phyloP scores from a whole-genome alignment of 2,329 filamentous ascomycete genomes.

The Xylariaceae sp. region DNA sequence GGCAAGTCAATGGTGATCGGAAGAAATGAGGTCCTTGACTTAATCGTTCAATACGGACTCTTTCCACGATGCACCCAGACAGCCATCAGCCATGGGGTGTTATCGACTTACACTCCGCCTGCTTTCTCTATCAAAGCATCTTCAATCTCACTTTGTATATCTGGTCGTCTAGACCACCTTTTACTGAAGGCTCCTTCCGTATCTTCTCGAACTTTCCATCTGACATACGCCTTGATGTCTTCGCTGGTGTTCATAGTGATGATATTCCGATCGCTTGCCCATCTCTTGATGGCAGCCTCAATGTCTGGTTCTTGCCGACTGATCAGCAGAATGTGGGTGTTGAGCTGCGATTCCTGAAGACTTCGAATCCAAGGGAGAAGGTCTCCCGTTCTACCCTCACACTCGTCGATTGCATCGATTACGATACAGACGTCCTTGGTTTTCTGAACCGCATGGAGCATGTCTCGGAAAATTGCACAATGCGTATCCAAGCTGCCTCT shows the following conservation, averaged over 20 bases:
- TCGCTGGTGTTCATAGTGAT: conserved; percentile 16
- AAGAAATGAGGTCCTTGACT: no score
- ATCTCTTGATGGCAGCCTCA: conserved; percentile 14
- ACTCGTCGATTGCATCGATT: conserved; percentile 33
- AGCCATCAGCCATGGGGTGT: not conserved
- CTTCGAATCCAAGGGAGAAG: not conserved
- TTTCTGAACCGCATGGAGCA: conserved; percentile 5
- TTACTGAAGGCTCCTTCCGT: conserved; percentile 16
- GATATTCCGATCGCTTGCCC: conserved; percentile 3
- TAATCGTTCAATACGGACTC: no score
- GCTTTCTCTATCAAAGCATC: conserved; percentile 21
- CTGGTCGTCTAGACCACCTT: conserved; percentile 23
- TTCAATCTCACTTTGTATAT: conserved; percentile 26
- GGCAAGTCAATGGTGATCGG: no score
- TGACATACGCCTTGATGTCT: conserved; percentile 30
- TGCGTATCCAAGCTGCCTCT: not conserved
- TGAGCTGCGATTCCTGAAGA: conserved; percentile 1
- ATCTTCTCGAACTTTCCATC: conserved; percentile 13
- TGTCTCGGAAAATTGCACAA: not conserved
- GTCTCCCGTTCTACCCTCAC: conserved; percentile 5
- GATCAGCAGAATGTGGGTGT: conserved; percentile 21
- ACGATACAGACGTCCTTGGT: conserved; percentile 23
- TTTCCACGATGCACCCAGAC: no score
- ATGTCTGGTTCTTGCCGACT: conserved; percentile 30
- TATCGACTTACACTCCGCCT: conserved; percentile 29